Percentiles rank a stretch among this genome's conserved stretches.
phyloP scores from a whole-genome alignment of 2,329 filamentous ascomycete species.

The Fusarium sp. region DNA sequence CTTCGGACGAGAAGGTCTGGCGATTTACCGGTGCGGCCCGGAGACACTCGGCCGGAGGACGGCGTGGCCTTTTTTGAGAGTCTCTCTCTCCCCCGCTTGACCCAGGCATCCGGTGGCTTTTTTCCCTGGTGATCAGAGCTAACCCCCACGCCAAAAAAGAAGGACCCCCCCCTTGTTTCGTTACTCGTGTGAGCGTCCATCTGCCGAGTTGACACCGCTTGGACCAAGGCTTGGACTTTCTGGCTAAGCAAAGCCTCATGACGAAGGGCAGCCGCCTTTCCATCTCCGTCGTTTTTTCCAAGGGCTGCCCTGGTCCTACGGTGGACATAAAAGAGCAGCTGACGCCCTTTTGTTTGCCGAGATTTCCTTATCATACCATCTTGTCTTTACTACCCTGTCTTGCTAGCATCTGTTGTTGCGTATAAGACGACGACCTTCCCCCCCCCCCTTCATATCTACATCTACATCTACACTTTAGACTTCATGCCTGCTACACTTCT shows the following conservation, averaged over 20 bases:
- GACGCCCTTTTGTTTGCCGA: conserved; percentile 23
- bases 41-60: conserved; percentile 41
- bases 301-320: conserved; percentile 7
- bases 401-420: conserved; percentile 1
- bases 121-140: conserved; percentile 14
- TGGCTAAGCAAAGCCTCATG: conserved; percentile 35
- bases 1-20: conserved; percentile 2
- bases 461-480: background rate
- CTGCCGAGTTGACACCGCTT: conserved; percentile 28
- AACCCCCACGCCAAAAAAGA: conserved; percentile 37
- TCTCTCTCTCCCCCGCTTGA: conserved; percentile 7
- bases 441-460: background rate
- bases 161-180: background rate
- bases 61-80: conserved; percentile 8
- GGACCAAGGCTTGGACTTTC: conserved; percentile 14
- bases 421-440: conserved; percentile 19
- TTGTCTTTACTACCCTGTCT: conserved; percentile 3
- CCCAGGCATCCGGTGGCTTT: conserved; percentile 23
- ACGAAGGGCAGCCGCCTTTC: conserved; percentile 27
- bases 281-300: background rate
- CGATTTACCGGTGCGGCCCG: conserved; percentile 36
- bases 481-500: conserved; percentile 41
- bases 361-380: conserved; percentile 6
- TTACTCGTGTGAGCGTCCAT: conserved; percentile 24
- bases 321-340: conserved; percentile 41